Percentiles rank a stretch among this genome's conserved stretches.
Conservation (phyloP, 495 filamentous ascomycete genomes). For the Penicillium pancosmium region DNA sequence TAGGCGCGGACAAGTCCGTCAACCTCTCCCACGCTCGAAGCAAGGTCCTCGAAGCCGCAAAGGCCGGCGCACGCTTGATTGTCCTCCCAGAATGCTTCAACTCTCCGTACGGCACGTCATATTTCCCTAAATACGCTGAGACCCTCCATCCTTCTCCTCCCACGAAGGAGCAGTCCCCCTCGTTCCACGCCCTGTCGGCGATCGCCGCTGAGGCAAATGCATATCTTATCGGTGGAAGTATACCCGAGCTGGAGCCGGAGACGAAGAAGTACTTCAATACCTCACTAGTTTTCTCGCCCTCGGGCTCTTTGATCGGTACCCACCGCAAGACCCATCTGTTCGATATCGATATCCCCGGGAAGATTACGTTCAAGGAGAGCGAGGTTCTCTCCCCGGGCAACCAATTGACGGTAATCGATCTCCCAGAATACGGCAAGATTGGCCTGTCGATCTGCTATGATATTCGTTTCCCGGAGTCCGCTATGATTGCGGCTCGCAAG, state of each 20-base stretch:
- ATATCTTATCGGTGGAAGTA: slow-evolving; percentile 89
- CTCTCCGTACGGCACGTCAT: slow-evolving; percentile 89
- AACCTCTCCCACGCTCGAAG: slow-evolving; percentile 82
- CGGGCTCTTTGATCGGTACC: slow-evolving; percentile 75
- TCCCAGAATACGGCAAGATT: slow-evolving; percentile 83
- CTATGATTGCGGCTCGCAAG: slow-evolving; percentile 83
- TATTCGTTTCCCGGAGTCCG: slow-evolving; percentile 92
- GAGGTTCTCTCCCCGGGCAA: slow-evolving; percentile 85
- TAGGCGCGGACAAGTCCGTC: slow-evolving; percentile 76
- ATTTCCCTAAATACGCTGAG: slow-evolving; percentile 92
- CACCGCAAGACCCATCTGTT: slow-evolving; percentile 98
- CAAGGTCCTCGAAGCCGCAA: slow-evolving; percentile 81
- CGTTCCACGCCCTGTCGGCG: slow-evolving; percentile 79
- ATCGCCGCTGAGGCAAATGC: slow-evolving; percentile 75
- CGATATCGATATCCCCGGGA: slow-evolving; percentile 96
- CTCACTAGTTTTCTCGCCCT: slow-evolving; percentile 75
- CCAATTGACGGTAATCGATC: slow-evolving; percentile 76
- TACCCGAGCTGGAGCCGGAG: slow-evolving; percentile 71
- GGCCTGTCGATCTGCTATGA: slow-evolving; percentile 96
- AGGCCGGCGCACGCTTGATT: slow-evolving; percentile 66
- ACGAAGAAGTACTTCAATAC: slow-evolving; percentile 90
- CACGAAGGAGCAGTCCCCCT: slow-evolving; percentile 67
- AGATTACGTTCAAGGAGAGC: slow-evolving; percentile 87
- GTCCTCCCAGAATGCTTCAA: slow-evolving; percentile 90
- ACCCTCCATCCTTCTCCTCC: slow-evolving; percentile 79